Base-by-base conservation (phyloP, 129 eudicot species). In the Rutidosis leptorrhynchoides region DNA sequence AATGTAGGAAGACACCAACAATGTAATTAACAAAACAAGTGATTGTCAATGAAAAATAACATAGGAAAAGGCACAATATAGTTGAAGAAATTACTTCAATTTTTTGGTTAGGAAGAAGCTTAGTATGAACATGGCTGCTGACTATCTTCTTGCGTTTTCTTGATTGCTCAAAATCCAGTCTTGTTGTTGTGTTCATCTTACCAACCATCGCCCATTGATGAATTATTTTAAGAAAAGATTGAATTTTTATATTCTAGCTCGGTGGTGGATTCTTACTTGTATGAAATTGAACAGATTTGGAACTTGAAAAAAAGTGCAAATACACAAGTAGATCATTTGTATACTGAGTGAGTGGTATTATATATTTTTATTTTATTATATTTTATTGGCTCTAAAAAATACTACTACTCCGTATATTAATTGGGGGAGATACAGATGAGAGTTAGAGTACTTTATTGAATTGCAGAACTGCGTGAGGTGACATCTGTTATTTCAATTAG, bases 91-190 rank as follows among this genome's bases (percentile, higher is more conserved):
- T 49, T 17, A 49, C 24, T 20, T 49, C 55, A 49, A 49, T 7
- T 19, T 49, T 19, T n/a, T 49, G 21, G 23, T 19, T 49, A n/a
- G 55, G 55, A 49, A 49, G 23, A 20, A 49, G 23, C 55, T 49
- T 49, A 40, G 46, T 5, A 49, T 49, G 55, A 49, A 6, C 10
- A 49, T 49, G 23, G 20, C 22, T 49, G 21, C 23, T 49, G 55
- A 20, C 9, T 49, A n/a, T n/a, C n/a, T 49, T 49, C 55, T 49
- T 49, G 24, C 55, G 55, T 49, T 49, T 49, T 49, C 23, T 49
- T 49, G 55, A 7, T 49, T 49, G 55, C 23, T 49, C 55, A 49
- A 20, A 17, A 17, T 19, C 22, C 10, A 49, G 55, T 5, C 46
- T 17, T 49, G 55, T n/a, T n/a, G n/a, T 1, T 49, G 55, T 8